Evolutionary conservation across 805 yeast genomes (phyloP).

Genomic region (Jamesozyma gamospora): DNA sequence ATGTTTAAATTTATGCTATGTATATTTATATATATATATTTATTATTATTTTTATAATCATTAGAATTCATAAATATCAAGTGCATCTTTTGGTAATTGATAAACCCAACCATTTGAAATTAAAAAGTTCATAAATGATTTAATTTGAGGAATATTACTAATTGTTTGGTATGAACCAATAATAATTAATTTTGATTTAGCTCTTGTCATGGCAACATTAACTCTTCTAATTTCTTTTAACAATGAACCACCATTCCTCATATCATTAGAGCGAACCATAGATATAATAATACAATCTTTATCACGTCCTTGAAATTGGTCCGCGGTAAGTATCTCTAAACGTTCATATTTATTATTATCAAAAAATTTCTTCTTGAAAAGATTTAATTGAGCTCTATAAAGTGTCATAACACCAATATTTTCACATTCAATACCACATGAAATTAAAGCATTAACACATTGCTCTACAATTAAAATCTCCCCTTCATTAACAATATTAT

Average conservation of each 20-base stretch:
- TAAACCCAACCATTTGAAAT: slow-evolving; percentile 55
- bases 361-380: slow-evolving; percentile 30
- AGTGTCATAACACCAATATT: slow-evolving; percentile 83
- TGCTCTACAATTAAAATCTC: slow-evolving; percentile 62
- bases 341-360: slow-evolving; percentile 24
- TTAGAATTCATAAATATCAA: slow-evolving; percentile 29
- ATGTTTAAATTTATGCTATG: neutral
- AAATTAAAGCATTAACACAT: slow-evolving; percentile 46
- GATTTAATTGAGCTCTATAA: slow-evolving; percentile 67
- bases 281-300: slow-evolving; percentile 87
- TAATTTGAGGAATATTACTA: slow-evolving; percentile 14
- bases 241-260: slow-evolving; percentile 60
- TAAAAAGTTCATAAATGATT: slow-evolving; percentile 51
- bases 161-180: slow-evolving; percentile 65
- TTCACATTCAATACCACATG: slow-evolving; percentile 48
- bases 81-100: slow-evolving; percentile 39
- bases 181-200: slow-evolving; percentile 71
- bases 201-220: slow-evolving; percentile 90
- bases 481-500: slow-evolving; percentile 58
- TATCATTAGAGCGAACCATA: slow-evolving; percentile 70
- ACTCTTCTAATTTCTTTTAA: slow-evolving; percentile 84
- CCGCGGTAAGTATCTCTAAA: slow-evolving; percentile 84
- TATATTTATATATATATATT: neutral
- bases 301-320: slow-evolving; percentile 92
- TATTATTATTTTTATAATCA: neutral